Base-by-base conservation (phyloP, 2,329 filamentous ascomycete genomes). In the Aspergillus thermomutatus region DNA sequence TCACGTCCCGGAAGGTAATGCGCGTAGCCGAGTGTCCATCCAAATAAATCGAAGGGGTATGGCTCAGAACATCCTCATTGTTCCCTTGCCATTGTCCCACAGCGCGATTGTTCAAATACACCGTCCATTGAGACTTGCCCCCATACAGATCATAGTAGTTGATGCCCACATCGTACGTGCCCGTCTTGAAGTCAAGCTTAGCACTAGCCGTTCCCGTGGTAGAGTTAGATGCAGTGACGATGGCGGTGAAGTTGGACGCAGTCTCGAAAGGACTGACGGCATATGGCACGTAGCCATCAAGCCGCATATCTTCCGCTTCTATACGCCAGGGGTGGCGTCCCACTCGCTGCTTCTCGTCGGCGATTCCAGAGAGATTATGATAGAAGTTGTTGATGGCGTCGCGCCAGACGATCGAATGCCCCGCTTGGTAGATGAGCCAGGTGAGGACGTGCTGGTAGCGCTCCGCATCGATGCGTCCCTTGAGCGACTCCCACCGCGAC, bases 361-460 rank as follows among this genome's bases (percentile, higher is more conserved):
- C 68, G 46, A 90, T 88, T 2, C 80, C 76, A 0, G 85, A 86
- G 40, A 84, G 71, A 66, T 83, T 86, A 66, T 77, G 64, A 71
- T 88, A 90, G 72, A 87, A 90, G 54, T 83, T 76, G 64, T 76
- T 83, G 72, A 90, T 83, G 0, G 84, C 79, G 65, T 90, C 87
- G 14, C 87, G 80, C 87, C 88, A 91, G 17, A 89, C 83, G 19
- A 90, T 78, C 0, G 86, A 79, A 70, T 90, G 88, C 0, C 87
- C 87, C 0, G 87, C 84, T 69, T 90, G 87, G 68, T 85, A 90
- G 1, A 73, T 74, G 10, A 88, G 80, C 2, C 83, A 80, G 71
- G 82, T 85, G 0, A 83, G 74, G 34, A 83, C 78, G 49, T 88
- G 78, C 4, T 83, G 75, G 67, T 78, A 88, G 25, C 86, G 79